Evolutionary conservation across 495 filamentous ascomycete genomes (phyloP), one percentile per base, ranked within the genome.

Genomic region (Podospora comata): DNA sequence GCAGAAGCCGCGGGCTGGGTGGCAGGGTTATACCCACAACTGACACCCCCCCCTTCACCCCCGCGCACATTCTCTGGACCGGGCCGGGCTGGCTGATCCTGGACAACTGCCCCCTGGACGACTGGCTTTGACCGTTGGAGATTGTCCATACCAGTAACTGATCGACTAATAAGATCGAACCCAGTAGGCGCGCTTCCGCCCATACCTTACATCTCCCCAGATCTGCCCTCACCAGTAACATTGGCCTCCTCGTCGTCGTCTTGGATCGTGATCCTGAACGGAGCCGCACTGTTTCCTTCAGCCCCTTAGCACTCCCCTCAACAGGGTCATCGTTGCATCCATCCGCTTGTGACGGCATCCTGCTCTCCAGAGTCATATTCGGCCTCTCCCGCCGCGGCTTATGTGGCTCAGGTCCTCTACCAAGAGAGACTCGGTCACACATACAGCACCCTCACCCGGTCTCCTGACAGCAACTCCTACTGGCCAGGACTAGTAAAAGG

Each of bases 151-250:
- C 28, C 62, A 63, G 70, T 57, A 62, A 67, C 68, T 71, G 70
- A 76, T 77, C 67, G 69, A 73, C 75, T 74, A 74, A 74, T 75
- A 68, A 69, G 66, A 73, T 67, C 68, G 59, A 70, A 70, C 66
- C 65, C 53, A 70, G 30, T 63, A 66, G 64, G 64, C 48, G 53
- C 69, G 67, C 56, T 55, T 26, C 62, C 68, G 65, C 62, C 62
- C 60, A 67, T 66, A 56, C 72, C 34, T 67, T 26, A 60, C 30
- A 66, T 60, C 62, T 71, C 64, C 62, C 53, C 69, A 57, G 30
- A 70, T 69, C 64, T 62, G n/a, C 61, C 61, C 19, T 67, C 68
- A 39, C 18, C 67, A 67, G 23, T 61, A 62, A 28, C 64, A 30
- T 68, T 68, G 59, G 62, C 65, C 48, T 65, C 67, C 26, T 65